phyloP scores from a whole-genome alignment of 2,329 filamentous ascomycete species.

The Aspergillus sp. region DNA sequence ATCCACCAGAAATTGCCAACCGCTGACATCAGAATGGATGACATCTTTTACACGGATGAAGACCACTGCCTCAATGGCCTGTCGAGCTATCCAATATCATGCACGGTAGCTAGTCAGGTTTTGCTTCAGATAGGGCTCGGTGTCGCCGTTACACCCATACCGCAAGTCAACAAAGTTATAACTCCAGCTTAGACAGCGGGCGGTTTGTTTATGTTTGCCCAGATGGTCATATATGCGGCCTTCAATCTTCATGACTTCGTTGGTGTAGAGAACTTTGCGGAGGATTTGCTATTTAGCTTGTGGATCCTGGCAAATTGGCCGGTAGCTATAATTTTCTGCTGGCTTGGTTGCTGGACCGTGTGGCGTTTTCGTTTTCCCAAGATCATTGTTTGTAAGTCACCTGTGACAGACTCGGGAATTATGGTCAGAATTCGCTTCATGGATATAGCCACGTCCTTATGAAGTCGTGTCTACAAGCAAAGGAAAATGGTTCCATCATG shows the following conservation, averaged over 20 bases:
- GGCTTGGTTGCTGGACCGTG: neutral
- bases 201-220: constrained; percentile 4
- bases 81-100: constrained; percentile 37
- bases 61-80: constrained; percentile 78
- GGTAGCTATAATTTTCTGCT: neutral
- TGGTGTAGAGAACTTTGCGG: neutral
- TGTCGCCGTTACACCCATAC: constrained; percentile 3
- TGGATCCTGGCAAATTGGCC: neutral
- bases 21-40: constrained; percentile 51
- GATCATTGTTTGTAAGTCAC: no score
- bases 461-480: no score
- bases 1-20: constrained; percentile 1
- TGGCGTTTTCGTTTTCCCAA: no score
- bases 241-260: neutral
- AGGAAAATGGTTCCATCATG: no score
- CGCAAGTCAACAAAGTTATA: constrained; percentile 4
- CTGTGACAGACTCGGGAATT: no score
- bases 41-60: constrained; percentile 85
- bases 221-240: neutral
- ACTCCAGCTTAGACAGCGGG: neutral
- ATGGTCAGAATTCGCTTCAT: no score
- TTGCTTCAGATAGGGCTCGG: constrained; percentile 1
- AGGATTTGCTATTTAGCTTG: neutral
- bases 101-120: neutral
- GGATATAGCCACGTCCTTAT: no score